These are phyloP conservation scores for Lithospermum erythrorhizon DNA, from an alignment of 257 asterid species.

Conservation along the genomic window DNA sequence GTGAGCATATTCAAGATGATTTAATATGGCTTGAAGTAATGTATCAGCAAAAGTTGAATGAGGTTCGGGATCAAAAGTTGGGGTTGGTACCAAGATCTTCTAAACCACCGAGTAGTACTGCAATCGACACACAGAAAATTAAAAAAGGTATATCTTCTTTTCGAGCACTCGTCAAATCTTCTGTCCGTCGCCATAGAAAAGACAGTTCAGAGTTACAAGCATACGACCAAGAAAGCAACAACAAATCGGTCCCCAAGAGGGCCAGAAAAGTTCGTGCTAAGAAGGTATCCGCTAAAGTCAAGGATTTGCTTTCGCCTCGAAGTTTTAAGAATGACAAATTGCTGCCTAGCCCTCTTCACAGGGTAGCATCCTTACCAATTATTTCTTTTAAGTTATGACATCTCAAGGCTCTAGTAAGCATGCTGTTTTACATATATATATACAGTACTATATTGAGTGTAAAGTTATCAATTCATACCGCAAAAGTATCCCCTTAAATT, in stretches of 20 bases:
- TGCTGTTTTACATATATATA: too few species aligned
- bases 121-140: conserved; percentile 14
- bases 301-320: conserved; percentile 39
- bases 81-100: conserved; percentile 20
- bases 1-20: conserved; percentile 24
- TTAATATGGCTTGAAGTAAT: conserved; percentile 64
- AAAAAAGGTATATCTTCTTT: neutral
- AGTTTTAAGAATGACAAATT: conserved; percentile 35
- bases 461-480: too few species aligned
- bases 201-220: neutral
- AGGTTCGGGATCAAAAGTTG: conserved; percentile 31
- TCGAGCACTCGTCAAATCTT: neutral
- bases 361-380: conserved; percentile 59
- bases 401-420: conserved; percentile 8
- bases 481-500: too few species aligned
- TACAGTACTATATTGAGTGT: too few species aligned
- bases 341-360: conserved; percentile 40
- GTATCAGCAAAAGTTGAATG: conserved; percentile 46
- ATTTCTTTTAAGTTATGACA: conserved; percentile 39
- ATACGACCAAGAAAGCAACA: neutral
- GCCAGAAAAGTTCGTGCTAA: conserved; percentile 26
- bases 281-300: conserved; percentile 35
- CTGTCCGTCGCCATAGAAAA: neutral
- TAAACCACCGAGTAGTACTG: conserved; percentile 10
- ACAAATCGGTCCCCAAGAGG: conserved; percentile 15